Conservation (phyloP, 2,329 filamentous ascomycete species). For the Cladophialophora immunda region DNA sequence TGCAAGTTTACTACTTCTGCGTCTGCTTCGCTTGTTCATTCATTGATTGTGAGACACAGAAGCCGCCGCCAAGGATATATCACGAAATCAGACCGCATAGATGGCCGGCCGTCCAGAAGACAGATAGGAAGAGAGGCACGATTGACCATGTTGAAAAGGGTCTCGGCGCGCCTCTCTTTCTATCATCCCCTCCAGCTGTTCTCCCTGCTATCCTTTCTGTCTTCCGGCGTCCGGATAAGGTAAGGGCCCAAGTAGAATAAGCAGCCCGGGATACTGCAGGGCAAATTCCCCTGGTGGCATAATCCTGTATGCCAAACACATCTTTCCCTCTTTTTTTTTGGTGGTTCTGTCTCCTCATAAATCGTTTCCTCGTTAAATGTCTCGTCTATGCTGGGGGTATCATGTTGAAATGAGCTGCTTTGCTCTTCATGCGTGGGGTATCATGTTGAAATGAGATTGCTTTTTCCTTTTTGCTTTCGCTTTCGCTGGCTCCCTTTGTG, state of each 20-base stretch:
- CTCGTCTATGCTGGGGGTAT: conserved; percentile 32
- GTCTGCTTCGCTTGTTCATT: no score
- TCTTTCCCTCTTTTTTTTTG: background rate
- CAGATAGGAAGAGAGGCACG: background rate
- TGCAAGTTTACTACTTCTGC: no score
- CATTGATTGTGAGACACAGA: no score
- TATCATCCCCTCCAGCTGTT: background rate
- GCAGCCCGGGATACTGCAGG: no score
- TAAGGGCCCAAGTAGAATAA: no score
- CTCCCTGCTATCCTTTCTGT: background rate
- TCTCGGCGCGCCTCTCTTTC: background rate
- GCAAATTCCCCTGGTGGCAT: no score
- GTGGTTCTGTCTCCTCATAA: conserved; percentile 6
- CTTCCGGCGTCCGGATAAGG: background rate
- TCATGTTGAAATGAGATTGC: conserved; percentile 38
- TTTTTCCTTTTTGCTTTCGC: no score
- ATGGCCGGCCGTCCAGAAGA: no score
- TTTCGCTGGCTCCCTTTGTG: background rate
- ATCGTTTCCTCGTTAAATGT: conserved; percentile 27
- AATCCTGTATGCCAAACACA: no score
- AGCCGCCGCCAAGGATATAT: no score
- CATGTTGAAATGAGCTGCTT: conserved; percentile 38
- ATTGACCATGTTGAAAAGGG: background rate
- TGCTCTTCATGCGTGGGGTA: conserved; percentile 26
- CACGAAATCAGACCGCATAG: no score